phyloP scores from a whole-genome alignment of 352 stramenopile genomes.

The Lagenidium sp. region DNA sequence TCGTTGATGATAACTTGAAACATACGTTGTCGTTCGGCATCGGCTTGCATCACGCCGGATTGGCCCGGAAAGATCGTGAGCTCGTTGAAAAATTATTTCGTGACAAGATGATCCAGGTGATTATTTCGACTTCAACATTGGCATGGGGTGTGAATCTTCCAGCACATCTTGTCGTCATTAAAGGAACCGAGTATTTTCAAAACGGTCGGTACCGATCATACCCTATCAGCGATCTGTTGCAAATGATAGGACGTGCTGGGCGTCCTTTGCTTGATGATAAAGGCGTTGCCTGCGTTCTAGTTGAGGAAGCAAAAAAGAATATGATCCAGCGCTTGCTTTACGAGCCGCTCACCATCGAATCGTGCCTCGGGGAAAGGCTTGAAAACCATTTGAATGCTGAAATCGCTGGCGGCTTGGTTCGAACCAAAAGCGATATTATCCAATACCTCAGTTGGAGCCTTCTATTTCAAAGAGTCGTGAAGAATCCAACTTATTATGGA shows the following conservation, averaged over 20 bases:
- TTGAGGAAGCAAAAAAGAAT: conserved; percentile 97
- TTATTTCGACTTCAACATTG: conserved; percentile 91
- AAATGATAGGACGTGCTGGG: conserved; percentile 99
- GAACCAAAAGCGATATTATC: conserved; percentile 81
- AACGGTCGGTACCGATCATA: conserved; percentile 96
- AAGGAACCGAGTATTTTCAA: conserved; percentile 97
- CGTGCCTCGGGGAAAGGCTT: conserved; percentile 83
- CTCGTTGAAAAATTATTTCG: conserved; percentile 97
- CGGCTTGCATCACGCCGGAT: conserved; percentile 95
- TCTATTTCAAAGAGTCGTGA: conserved; percentile 92
- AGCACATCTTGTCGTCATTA: conserved; percentile 97
- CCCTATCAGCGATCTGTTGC: conserved; percentile 96
- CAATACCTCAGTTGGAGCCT: conserved; percentile 98
- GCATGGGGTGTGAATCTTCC: conserved; percentile 96
- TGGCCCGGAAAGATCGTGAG: conserved; percentile 84
- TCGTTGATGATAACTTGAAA: conserved; percentile 87
- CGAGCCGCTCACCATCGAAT: conserved; percentile 97
- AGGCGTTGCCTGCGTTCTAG: conserved; percentile 95
- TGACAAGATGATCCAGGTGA: conserved; percentile 94
- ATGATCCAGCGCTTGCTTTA: conserved; percentile 98
- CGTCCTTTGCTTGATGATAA: conserved; percentile 94
- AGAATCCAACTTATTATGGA: conserved; percentile 97
- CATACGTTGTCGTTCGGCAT: conserved; percentile 98
- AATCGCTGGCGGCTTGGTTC: conserved; percentile 89
- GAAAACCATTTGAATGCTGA: conserved; percentile 97